Conservation (phyloP, 2,329 filamentous ascomycete species). For the Tolypocladium nubicola region DNA sequence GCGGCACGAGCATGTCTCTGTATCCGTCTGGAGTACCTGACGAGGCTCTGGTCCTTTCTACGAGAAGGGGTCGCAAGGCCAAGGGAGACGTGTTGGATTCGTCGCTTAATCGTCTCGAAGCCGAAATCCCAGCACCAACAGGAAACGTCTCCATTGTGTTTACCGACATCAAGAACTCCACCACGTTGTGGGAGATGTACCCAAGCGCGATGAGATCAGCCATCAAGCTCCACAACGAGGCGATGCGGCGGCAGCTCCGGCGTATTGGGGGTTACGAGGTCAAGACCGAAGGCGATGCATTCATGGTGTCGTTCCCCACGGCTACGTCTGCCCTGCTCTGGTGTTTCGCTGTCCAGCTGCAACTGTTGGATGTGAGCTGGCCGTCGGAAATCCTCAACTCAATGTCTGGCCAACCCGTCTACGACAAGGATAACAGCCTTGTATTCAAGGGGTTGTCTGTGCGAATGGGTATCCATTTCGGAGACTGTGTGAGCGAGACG, state of each 20-base stretch:
- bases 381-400: constrained; percentile 86
- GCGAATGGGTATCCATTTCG: constrained; percentile 95
- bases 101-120: constrained; percentile 73
- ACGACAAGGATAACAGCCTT: constrained; percentile 73
- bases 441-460: constrained; percentile 94
- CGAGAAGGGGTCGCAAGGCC: constrained; percentile 53
- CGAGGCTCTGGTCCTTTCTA: constrained; percentile 53
- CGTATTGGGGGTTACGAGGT: constrained; percentile 96
- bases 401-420: constrained; percentile 69
- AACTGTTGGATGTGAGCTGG: constrained; percentile 83
- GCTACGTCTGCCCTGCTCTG: constrained; percentile 89
- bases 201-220: constrained; percentile 91
- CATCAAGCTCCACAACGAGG: constrained; percentile 94
- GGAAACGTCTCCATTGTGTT: constrained; percentile 92
- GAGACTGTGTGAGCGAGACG: constrained; percentile 84
- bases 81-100: constrained; percentile 68
- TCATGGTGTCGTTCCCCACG: constrained; percentile 98
- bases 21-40: constrained; percentile 66
- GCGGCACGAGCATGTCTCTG: constrained; percentile 77
- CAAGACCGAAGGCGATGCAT: constrained; percentile 98
- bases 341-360: constrained; percentile 89
- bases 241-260: constrained; percentile 87
- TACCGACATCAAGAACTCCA: constrained; percentile 98
- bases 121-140: constrained; percentile 82
- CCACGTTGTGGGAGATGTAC: constrained; percentile 89